Evolutionary conservation across 163 green algal genomes (phyloP).

Genomic region (Trebouxia gelatinosa): DNA sequence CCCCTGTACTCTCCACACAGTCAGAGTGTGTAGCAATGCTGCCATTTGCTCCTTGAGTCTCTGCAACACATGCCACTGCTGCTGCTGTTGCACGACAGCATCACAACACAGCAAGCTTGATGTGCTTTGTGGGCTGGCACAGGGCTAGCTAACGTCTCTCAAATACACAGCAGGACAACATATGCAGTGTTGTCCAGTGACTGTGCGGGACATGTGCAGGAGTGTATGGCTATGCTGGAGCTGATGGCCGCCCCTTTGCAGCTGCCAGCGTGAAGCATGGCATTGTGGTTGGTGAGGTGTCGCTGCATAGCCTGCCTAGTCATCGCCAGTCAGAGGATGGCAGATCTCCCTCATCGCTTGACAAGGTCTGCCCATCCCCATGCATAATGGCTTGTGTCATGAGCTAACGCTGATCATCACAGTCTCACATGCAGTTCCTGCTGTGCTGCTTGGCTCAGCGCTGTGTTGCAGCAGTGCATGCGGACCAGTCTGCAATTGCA

Average conservation of each 20-base stretch:
- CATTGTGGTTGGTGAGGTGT: slow-evolving; percentile 32
- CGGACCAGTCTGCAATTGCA: no score
- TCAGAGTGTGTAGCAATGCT: not conserved
- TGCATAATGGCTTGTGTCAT: no score
- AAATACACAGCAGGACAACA: not conserved
- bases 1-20: not conserved
- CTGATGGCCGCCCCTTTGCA: slow-evolving; percentile 33
- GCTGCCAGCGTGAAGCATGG: slow-evolving; percentile 32
- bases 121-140: no score
- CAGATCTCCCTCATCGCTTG: no score
- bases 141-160: no score
- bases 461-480: no score
- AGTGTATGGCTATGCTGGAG: slow-evolving; percentile 16
- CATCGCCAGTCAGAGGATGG: not conserved
- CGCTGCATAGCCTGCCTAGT: not conserved
- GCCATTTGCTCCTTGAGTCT: not conserved
- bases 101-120: no score
- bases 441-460: no score
- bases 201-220: slow-evolving; percentile 9
- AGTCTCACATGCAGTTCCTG: no score
- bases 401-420: no score
- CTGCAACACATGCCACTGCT: not conserved
- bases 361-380: no score
- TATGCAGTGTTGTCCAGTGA: not conserved
- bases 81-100: not conserved